A percentile compares a stretch with the other conserved stretches of the same genome.
These are phyloP conservation scores for Leptomonas pyrrhocoris DNA, from an alignment of 208 protist genomes.

Conservation along the genomic window DNA sequence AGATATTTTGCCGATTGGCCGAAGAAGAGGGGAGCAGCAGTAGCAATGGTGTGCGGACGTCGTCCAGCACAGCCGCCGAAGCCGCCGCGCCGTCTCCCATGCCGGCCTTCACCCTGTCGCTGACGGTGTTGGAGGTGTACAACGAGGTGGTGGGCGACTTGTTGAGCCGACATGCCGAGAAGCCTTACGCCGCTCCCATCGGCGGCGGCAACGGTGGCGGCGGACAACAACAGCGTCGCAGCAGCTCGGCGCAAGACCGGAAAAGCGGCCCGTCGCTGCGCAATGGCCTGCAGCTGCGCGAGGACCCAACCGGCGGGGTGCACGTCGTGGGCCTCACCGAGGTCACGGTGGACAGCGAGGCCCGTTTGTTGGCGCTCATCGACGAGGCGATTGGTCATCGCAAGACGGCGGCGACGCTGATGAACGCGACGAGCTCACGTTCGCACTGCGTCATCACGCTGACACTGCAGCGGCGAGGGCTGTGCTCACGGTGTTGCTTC, in stretches of 20 bases:
- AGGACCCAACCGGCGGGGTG: conserved; percentile 81
- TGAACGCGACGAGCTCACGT: conserved; percentile 93
- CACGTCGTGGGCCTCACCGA: conserved; percentile 84
- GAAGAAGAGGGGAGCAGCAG: conserved; percentile 30
- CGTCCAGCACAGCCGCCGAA: background rate
- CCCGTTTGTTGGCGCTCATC: conserved; percentile 79
- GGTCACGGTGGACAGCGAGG: conserved; percentile 56
- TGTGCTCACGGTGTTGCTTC: conserved; percentile 83
- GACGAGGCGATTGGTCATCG: conserved; percentile 83
- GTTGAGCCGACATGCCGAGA: conserved; percentile 31
- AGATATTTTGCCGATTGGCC: conserved; percentile 78
- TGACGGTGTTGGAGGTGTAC: conserved; percentile 94
- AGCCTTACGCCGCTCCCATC: background rate
- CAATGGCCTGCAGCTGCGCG: conserved; percentile 71
- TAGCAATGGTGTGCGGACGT: background rate
- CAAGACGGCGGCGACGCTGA: conserved; percentile 91
- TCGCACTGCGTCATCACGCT: conserved; percentile 94
- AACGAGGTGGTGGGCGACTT: conserved; percentile 94
- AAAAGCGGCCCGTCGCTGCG: background rate
- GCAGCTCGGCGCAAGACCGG: conserved; percentile 5
- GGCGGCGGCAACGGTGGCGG: background rate
- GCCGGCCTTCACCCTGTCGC: conserved; percentile 29
- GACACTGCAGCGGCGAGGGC: conserved; percentile 60
- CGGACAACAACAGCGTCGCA: background rate
- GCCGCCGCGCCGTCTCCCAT: conserved; percentile 1